Base-by-base conservation (phyloP, 805 yeast species). In the Wickerhamomyces sydowiorum region DNA sequence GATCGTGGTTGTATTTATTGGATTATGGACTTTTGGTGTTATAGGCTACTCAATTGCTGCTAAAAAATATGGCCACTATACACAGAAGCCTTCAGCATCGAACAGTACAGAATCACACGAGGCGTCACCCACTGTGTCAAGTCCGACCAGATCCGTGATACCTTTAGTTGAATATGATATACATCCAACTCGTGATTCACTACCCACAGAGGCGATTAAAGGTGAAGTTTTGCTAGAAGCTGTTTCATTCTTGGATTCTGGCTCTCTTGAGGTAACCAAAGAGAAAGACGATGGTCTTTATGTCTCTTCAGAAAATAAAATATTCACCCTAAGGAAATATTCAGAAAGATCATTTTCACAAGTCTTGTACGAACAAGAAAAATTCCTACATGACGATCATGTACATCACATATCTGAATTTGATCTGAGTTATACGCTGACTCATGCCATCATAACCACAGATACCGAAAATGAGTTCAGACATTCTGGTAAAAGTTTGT, bases 401-500 rank as follows among this genome's bases (percentile, higher is more conserved):
- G 61, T 59, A 2, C 59, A 75, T 36, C 37, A 46, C 0, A 65
- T 82, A 2, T 67, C 70, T 7, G 50, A 64, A 0, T 54, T 70
- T 12, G 62, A 70, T 5, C 62, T 81, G 7, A 77, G 74, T 49
- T 64, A 69, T 31, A 56, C 68, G 9, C 58, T 73, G 17, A 61
- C 70, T 19, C 71, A 65, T 51, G 82, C 79, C 1, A 57, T 91
- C 12, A 57, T 88, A 2, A 62, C 63, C 5, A 71, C 93, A 0
- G 74, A 86, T 42, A 42, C 46, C 12, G 55, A 59, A 13, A 53
- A 57, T 24, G 75, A 79, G 52, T 87, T 80, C 73, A 72, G 96
- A 49, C 88, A 87, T 56, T 86, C 96, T 0, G 64, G 79, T 1
- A 63, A 60, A 33, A 82, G 82, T 0, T 51, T 63, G 19, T 84